phyloP scores from a whole-genome alignment of 441 rosid genomes.

The Gossypium schwendimanii region DNA sequence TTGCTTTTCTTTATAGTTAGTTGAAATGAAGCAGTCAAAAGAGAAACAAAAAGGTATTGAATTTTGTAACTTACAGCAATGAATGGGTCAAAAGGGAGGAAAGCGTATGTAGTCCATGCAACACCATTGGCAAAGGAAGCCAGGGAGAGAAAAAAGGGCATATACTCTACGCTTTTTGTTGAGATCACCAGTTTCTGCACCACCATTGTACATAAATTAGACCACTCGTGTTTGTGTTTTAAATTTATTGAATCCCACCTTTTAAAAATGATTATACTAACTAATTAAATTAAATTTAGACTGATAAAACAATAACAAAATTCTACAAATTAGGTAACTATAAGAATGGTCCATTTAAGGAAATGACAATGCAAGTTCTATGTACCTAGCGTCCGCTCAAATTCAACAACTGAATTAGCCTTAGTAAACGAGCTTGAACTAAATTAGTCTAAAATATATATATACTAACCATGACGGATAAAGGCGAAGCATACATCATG shows the following conservation, averaged over 20 bases:
- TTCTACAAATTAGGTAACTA: background rate
- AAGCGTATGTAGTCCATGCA: constrained; percentile 70
- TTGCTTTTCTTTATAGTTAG: background rate
- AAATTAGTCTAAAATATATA: no score
- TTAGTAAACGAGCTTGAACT: no score
- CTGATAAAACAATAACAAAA: background rate
- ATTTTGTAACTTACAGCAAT: constrained; percentile 38
- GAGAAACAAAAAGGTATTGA: no score
- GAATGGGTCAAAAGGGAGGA: constrained; percentile 63
- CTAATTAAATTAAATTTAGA: background rate
- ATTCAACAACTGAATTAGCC: background rate
- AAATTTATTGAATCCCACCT: background rate
- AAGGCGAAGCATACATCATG: constrained; percentile 84
- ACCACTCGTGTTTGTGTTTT: background rate
- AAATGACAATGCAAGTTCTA: background rate
- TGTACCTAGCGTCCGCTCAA: background rate
- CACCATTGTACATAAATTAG: background rate
- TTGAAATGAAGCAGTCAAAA: background rate
- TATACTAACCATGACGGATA: constrained; percentile 66
- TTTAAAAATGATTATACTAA: background rate
- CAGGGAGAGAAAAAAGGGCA: constrained; percentile 77
- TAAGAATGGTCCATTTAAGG: background rate
- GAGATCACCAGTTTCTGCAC: constrained; percentile 68
- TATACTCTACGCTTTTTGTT: constrained; percentile 83
- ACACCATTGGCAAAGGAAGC: constrained; percentile 60